Conservation (phyloP, 1,284 basidiomycete genomes). For the Agroathelia rolfsii region DNA sequence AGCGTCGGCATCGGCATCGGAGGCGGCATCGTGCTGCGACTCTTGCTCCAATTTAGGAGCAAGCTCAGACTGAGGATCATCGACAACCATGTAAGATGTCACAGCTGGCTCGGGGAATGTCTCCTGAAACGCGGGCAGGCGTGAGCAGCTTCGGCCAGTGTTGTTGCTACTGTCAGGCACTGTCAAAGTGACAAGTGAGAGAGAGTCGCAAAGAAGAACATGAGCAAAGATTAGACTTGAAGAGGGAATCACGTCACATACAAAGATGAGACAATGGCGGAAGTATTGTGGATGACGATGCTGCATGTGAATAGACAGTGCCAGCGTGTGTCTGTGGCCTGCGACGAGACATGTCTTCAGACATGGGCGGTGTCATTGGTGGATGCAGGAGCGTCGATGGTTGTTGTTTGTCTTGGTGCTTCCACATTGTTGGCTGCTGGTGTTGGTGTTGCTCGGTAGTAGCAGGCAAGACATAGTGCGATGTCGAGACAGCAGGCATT, state of each 20-base stretch:
- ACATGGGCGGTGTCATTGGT: slow-evolving; percentile 2
- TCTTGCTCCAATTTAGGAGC: no score
- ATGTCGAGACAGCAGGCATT: no score
- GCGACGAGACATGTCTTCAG: neutral
- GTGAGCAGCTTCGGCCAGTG: neutral
- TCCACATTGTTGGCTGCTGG: no score
- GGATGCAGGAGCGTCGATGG: no score
- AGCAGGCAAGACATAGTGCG: no score
- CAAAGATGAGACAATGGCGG: slow-evolving; percentile 19
- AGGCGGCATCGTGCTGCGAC: neutral
- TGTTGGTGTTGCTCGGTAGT: no score
- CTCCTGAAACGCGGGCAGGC: slow-evolving; percentile 1
- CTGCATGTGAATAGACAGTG: neutral
- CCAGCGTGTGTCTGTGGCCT: neutral
- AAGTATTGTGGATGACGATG: slow-evolving; percentile 16
- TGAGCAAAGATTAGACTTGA: neutral
- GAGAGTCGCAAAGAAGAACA: no score
- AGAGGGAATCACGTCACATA: slow-evolving; percentile 15
- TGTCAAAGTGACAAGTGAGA: neutral
- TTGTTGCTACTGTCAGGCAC: neutral
- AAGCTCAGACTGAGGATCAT: no score
- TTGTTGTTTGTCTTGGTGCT: no score
- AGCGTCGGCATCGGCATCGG: neutral
- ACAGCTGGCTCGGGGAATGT: no score
- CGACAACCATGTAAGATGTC: no score